Conservation (phyloP, 352 stramenopile species). For the Peronospora farinosa region DNA sequence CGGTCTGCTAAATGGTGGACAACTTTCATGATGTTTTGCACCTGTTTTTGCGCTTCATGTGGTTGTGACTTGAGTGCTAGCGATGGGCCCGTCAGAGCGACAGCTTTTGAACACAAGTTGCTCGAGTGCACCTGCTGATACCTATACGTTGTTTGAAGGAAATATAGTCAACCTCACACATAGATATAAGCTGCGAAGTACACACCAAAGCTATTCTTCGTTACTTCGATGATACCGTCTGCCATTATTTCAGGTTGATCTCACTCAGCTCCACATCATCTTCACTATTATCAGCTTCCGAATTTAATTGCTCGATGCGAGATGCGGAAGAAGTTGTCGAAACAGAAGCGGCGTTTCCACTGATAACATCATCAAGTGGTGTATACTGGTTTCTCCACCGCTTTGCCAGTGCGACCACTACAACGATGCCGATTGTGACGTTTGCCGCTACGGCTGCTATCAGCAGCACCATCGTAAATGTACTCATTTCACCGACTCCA, state of each 20-base stretch:
- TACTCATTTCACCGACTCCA: constrained; percentile 18
- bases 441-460: constrained; percentile 28
- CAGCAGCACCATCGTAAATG: constrained; percentile 36
- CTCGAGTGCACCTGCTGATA: too few species aligned
- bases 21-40: not conserved
- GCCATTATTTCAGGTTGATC: constrained; percentile 39
- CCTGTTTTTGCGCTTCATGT: not conserved
- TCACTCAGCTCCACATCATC: constrained; percentile 45
- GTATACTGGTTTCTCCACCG: constrained; percentile 56
- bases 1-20: not conserved
- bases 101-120: too few species aligned
- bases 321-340: constrained; percentile 11
- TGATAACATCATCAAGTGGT: constrained; percentile 28
- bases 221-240: constrained; percentile 2
- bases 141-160: too few species aligned
- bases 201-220: constrained; percentile 22
- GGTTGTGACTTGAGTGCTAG: too few species aligned
- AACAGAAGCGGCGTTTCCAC: constrained; percentile 6
- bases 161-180: too few species aligned
- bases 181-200: not conserved
- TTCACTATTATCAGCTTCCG: constrained; percentile 20
- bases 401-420: constrained; percentile 38
- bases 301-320: constrained; percentile 20
- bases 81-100: too few species aligned
- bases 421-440: constrained; percentile 28